Evolutionary conservation across 2,329 filamentous ascomycete species (phyloP), one percentile per base, ranked within the genome.

Genomic region (Curvularia sp.): DNA sequence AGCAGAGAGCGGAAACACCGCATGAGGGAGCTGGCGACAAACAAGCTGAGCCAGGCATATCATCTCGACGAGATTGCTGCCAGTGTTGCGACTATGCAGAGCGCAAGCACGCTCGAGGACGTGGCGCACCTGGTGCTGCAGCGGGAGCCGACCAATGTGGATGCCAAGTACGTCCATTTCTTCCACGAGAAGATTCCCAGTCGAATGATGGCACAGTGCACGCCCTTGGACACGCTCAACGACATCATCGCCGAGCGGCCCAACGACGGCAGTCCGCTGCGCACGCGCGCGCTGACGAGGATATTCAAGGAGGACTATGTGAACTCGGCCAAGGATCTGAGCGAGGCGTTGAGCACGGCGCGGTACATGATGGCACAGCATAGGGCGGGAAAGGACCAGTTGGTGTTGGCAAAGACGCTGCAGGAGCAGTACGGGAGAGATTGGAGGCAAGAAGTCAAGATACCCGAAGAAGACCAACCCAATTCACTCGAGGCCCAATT

Each of bases 151-250:
- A 74, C 82, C 49, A 87, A 93, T 70, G 77, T 82, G 42, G 90
- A 95, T 70, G 92, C 91, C 27, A 90, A 89, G 75, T 95, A 95
- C 73, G 92, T 95, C n/a, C 90, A 95, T 73, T 95, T 94, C 79
- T 96, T 96, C 76, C 91, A 94, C 77, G 91, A 96, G 78, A 95
- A 94, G 83, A 93, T 95, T 25, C 89, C 91, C 1, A 90, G 87
- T 39, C 81, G 89, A 41, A 87, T 89, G 73, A 80, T 95, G 73
- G 89, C 87, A 34, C 86, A 91, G 68, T 88, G 84, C 67, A 93
- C 90, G 8, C 88, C 86, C 61, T 77, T 93, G 55, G 79, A 85
- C 51, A 82, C 87, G 3, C 76, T 96, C 63, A 82, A 88, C 71
- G 84, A 90, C 36, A 86, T 94, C 55, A 88, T 93, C 58, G 78